Conservation (phyloP, 176 grass and related monocot species). For the Bothriochloa decipiens region DNA sequence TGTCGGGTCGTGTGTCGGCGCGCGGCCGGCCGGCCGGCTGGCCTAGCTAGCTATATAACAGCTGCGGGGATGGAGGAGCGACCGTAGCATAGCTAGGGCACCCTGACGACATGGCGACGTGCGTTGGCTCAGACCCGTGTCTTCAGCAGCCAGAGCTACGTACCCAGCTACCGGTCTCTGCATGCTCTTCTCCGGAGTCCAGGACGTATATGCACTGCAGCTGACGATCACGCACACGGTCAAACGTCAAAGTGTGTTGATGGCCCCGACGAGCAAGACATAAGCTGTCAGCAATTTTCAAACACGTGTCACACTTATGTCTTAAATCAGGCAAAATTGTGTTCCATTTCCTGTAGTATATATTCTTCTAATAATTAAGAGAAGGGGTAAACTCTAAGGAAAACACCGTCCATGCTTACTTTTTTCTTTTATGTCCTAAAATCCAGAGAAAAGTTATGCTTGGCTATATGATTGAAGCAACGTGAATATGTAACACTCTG, state of each 20-base stretch:
- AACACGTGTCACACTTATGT: not conserved
- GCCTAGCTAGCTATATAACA: constrained; percentile 36
- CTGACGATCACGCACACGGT: not conserved
- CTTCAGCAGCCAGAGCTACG: not conserved
- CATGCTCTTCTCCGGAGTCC: not conserved
- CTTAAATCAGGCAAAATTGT: not conserved
- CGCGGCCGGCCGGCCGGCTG: not conserved
- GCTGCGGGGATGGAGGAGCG: constrained; percentile 36
- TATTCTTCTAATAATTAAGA: too few species aligned
- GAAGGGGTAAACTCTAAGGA: too few species aligned
- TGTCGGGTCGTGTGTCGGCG: constrained; percentile 23
- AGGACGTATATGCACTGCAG: not conserved
- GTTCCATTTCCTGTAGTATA: too few species aligned
- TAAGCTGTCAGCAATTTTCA: not conserved
- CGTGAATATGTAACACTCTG: too few species aligned
- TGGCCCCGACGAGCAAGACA: not conserved
- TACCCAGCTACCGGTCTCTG: too few species aligned
- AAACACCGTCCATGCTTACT: too few species aligned
- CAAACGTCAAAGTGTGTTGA: not conserved
- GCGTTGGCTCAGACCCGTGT: constrained; percentile 47
- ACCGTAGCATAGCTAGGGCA: constrained; percentile 14
- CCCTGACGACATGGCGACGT: constrained; percentile 41
- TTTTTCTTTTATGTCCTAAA: too few species aligned
- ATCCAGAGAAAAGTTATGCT: too few species aligned
- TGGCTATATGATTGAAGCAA: too few species aligned